Base-by-base conservation (phyloP, 2,329 filamentous ascomycete species). In the Thielaviopsis ethacetica region DNA sequence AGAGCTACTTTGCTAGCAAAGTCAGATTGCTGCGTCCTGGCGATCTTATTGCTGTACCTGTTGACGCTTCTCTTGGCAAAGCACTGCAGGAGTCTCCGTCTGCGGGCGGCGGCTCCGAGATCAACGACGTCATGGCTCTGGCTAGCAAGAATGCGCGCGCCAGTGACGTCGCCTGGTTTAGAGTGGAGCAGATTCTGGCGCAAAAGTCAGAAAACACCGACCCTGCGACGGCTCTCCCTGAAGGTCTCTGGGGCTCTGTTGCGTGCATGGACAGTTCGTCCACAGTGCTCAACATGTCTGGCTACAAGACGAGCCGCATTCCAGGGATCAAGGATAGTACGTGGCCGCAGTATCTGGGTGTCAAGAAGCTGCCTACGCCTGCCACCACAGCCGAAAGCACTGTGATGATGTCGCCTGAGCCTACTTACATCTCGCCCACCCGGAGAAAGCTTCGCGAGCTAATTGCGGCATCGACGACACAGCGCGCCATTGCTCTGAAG, bases 251-350 rank as follows among this genome's bases (percentile, higher is more conserved):
- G 93, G 89, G 88, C 44, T 86, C 87, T 1, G 83, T 91, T 47
- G 88, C 86, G 2, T 85, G 85, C 53, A 88, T 98, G 54, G 91
- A 97, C 68, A 87, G 88, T 52, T 81, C 85, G 6, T 86, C 84
- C 61, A 94, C 94, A 3, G 86, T 89, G 61, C 91, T 97, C 77
- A 87, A 91, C 61, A 90, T 95, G 67, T 90, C 91, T 41, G 93
- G 93, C 3, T 94, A 86, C 63, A 88, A 90, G 66, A 86, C 87
- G 53, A 85, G 86, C 66, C 84, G 85, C 56, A 77, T 95, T 6
- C 91, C 91, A 0, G 82, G 86, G 6, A 84, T 83, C 0, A 81
- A 84, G 62, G 80, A 82, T 60, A 95, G 81, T 68, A 83, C 82
- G 19, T 97, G 91, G 91, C 85, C 86, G 63, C 94, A 91, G 68